Evolutionary conservation across 148 eudicot species (phyloP).

Genomic region (Diospyros lotus): DNA sequence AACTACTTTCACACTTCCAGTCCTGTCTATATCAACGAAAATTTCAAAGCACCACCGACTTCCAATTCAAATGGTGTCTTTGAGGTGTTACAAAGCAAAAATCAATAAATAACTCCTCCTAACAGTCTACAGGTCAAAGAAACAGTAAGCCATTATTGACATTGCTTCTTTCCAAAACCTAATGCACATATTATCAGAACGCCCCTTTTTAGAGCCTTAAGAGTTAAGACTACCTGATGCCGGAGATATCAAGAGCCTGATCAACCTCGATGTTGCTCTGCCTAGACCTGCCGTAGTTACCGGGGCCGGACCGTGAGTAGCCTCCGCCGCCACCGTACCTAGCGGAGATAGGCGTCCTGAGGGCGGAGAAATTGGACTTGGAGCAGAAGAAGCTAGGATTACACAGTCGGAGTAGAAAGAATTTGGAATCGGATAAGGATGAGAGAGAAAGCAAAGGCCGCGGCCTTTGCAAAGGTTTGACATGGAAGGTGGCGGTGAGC

Average conservation of each 20-base stretch:
- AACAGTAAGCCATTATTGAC: not conserved
- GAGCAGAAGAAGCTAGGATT: conserved; percentile 5
- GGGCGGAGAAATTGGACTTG: conserved; percentile 12
- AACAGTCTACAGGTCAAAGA: no score
- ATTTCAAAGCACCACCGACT: no score
- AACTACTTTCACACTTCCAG: no score
- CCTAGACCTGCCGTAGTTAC: conserved; percentile 14
- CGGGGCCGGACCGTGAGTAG: conserved; percentile 8
- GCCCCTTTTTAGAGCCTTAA: not conserved
- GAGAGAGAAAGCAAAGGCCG: conserved; percentile 14
- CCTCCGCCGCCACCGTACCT: conserved; percentile 39
- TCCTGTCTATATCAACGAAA: no score
- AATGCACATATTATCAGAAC: no score
- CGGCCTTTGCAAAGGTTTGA: conserved; percentile 23
- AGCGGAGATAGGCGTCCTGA: conserved; percentile 29
- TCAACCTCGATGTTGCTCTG: conserved; percentile 34
- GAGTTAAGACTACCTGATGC: conserved; percentile 32
- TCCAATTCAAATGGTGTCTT: no score
- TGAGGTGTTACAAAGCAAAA: no score
- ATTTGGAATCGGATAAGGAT: conserved; percentile 18
- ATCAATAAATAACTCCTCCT: no score
- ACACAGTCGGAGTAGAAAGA: conserved; percentile 28
- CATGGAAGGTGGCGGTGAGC: conserved; percentile 22
- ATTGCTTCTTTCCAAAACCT: not conserved
- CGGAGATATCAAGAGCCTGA: conserved; percentile 40